phyloP scores from a whole-genome alignment of 169 alveolate genomes.

The Neospora caninum region DNA sequence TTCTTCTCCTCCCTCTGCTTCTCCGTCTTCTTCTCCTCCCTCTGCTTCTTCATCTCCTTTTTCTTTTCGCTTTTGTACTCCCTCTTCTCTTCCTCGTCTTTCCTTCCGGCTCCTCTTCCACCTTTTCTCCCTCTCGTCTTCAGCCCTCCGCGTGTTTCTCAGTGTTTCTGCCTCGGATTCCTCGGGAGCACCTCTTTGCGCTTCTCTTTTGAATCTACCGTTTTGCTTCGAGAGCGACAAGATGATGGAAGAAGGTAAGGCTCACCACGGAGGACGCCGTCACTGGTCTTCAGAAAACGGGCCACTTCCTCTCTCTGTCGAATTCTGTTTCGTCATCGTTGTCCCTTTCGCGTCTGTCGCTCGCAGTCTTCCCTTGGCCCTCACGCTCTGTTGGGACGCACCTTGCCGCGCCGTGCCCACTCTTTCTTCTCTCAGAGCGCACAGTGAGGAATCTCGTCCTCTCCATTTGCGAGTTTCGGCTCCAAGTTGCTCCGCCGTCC shows the following conservation, averaged over 20 bases:
- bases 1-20: neutral
- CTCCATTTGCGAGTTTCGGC: conserved; percentile 62
- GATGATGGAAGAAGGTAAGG: neutral
- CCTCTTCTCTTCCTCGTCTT: neutral
- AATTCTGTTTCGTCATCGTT: no score
- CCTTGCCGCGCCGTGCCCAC: neutral
- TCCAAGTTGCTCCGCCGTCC: conserved; percentile 15
- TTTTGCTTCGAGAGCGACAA: neutral
- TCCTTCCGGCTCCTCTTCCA: neutral
- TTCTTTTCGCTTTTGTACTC: neutral
- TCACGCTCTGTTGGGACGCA: no score
- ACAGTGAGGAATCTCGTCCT: conserved; percentile 47
- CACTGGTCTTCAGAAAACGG: neutral
- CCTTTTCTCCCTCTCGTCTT: neutral
- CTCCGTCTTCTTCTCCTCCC: neutral
- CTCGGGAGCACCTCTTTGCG: no score
- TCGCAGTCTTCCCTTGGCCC: no score
- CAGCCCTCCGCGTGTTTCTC: neutral
- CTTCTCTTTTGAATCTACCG: neutral
- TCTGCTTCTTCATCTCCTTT: neutral
- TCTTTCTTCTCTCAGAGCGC: neutral
- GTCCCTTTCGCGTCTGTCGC: no score
- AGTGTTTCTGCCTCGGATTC: neutral
- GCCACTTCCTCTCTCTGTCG: no score
- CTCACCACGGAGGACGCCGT: neutral